Base-by-base conservation (phyloP, 2,329 filamentous ascomycete species). In the Fonsecaea pedrosoi region DNA sequence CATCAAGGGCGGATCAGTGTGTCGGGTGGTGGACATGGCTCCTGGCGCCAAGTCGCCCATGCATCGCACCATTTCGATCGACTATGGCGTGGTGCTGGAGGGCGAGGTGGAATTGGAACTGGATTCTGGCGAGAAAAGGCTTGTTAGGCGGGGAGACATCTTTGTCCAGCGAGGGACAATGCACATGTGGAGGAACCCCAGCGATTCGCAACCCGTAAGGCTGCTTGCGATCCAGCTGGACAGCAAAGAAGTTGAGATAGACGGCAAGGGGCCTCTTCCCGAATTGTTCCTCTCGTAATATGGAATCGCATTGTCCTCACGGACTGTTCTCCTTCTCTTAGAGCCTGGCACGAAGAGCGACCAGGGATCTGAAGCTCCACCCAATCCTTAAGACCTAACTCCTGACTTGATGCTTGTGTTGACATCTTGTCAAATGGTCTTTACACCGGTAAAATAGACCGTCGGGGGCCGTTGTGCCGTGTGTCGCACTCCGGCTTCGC, bases 21-120 rank as follows among this genome's bases (percentile, higher is more conserved):
- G 71, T 7, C 45, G 55, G 12, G 53, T 66, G 38, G 64, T 69
- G 53, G 82, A 85, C 69, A 82, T 85, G 71, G 75, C 75, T 0
- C 83, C 83, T 0, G 75, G 74, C 1, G 76, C 78, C 30, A 72
- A 73, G 21, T 78, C 77, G 21, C 73, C 81, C 15, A 83, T 85
- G 78, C 85, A 87, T 70, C 81, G 84, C 32, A 86, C 84, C 0
- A 78, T 61, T 37, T 83, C 79, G 18, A 74, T 87, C 3, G 85
- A 87, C 70, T 86, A 83, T 66, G 85, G 84, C 1, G 78, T 86
- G 54, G 79, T 87, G 2, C 70, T 87, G 6, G 84, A 86, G 68
- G 85, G 85, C 1, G 78, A 81, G 71, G 71, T 87, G 30, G 82
- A 84, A 66, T 77, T 86, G 73, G 64, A 81, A 3, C 74, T 87